These are phyloP conservation scores for Papiliotrema laurentii DNA, from an alignment of 1,284 basidiomycete genomes.

Conservation along the genomic window DNA sequence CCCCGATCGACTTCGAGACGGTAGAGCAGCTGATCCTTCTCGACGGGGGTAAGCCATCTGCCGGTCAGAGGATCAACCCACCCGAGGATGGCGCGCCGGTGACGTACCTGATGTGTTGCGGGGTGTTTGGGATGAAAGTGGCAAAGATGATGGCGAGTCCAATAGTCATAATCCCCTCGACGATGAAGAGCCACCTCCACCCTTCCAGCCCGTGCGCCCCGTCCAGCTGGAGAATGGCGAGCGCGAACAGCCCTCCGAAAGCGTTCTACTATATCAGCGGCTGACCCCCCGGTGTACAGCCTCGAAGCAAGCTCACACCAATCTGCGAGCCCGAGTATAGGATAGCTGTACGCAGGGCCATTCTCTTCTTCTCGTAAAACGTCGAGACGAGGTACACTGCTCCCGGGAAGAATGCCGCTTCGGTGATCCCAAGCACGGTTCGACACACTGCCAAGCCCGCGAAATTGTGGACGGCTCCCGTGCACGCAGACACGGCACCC, in stretches of 20 bases:
- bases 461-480: constrained; percentile 29
- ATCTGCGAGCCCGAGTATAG: constrained; percentile 43
- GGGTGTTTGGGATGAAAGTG: constrained; percentile 39
- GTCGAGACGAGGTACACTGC: constrained; percentile 33
- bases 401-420: constrained; percentile 27
- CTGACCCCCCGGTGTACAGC: not conserved
- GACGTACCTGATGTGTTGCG: constrained; percentile 24
- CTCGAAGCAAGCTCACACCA: constrained; percentile 9
- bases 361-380: constrained; percentile 34
- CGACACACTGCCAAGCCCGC: constrained; percentile 32
- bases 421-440: constrained; percentile 30
- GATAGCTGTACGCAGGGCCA: constrained; percentile 32
- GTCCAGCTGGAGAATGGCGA: constrained; percentile 29
- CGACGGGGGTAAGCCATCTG: constrained; percentile 29
- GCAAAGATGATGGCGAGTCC: constrained; percentile 29
- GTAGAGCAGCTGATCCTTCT: constrained; percentile 35
- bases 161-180: constrained; percentile 25
- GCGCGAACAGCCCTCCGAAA: constrained; percentile 41
- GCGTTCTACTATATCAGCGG: constrained; percentile 27
- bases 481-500: constrained; percentile 38
- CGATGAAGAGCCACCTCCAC: constrained; percentile 34
- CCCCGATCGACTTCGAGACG: constrained; percentile 36
- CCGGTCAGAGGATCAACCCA: too few species aligned
- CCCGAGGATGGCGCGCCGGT: too few species aligned
- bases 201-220: constrained; percentile 32